Evolutionary conservation across 345 rosid genomes (phyloP).

Genomic region (Aethionema arabicum): DNA sequence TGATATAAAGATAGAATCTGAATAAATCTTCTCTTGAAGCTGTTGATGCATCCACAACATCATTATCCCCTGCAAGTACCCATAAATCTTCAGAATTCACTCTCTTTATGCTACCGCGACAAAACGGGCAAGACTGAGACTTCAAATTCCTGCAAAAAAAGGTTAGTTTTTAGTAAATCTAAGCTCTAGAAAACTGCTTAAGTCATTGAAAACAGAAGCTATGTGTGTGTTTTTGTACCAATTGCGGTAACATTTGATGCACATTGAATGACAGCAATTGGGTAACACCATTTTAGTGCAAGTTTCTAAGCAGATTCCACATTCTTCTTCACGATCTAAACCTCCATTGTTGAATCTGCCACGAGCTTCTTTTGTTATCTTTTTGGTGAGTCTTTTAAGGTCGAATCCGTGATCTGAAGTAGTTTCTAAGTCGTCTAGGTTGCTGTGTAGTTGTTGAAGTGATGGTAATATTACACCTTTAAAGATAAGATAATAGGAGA

Average conservation of each 20-base stretch:
- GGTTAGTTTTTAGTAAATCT: neutral
- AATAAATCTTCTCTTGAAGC: conserved; percentile 69
- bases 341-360: conserved; percentile 46
- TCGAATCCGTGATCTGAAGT: conserved; percentile 35
- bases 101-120: conserved; percentile 93
- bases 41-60: conserved; percentile 74
- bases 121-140: conserved; percentile 96
- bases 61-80: conserved; percentile 89
- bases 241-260: conserved; percentile 97
- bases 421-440: conserved; percentile 53
- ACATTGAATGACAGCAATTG: conserved; percentile 95
- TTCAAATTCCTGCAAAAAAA: conserved; percentile 65
- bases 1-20: conserved; percentile 81
- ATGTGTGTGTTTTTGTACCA: conserved; percentile 50
- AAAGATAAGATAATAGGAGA: conserved; percentile 13
- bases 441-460: conserved; percentile 67
- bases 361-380: conserved; percentile 43
- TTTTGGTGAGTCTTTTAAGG: conserved; percentile 44
- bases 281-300: conserved; percentile 95
- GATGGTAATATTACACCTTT: conserved; percentile 92
- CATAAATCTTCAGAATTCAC: conserved; percentile 96
- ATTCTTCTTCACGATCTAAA: conserved; percentile 87
- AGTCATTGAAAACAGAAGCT: too few relatives aligned
- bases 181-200: neutral
- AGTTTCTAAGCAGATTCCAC: conserved; percentile 96